Evolutionary conservation across 2,329 filamentous ascomycete species (phyloP).

Genomic region (Verticillium nubilum): DNA sequence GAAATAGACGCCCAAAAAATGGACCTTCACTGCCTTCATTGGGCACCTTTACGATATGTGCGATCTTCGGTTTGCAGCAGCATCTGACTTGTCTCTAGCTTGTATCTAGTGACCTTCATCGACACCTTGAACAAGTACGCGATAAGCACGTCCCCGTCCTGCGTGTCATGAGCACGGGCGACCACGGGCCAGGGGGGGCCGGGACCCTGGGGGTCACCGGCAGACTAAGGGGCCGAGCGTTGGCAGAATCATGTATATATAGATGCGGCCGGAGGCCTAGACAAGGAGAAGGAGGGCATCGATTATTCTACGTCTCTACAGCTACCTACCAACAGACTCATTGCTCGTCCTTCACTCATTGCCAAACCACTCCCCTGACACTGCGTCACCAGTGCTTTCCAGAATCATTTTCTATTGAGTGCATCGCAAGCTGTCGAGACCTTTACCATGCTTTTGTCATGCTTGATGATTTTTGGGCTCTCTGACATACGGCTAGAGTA

Average conservation of each 20-base stretch:
- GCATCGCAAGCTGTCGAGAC: conserved; percentile 41
- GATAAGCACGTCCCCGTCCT: conserved; percentile 23
- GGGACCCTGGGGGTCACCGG: too few species aligned
- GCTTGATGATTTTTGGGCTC: conserved; percentile 55
- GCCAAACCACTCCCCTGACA: too few species aligned
- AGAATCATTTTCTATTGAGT: conserved; percentile 41
- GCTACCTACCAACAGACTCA: too few species aligned
- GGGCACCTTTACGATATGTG: not conserved
- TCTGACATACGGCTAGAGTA: conserved; percentile 42
- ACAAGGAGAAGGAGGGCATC: too few species aligned
- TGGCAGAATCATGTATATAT: too few species aligned
- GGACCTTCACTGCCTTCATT: not conserved
- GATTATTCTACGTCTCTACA: too few species aligned
- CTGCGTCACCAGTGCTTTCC: conserved; percentile 33
- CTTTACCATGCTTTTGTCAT: conserved; percentile 45
- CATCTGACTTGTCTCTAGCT: not conserved
- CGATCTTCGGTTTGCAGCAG: not conserved
- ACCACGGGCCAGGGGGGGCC: too few species aligned
- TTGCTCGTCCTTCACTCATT: too few species aligned
- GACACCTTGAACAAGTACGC: conserved; percentile 24
- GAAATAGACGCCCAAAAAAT: not conserved
- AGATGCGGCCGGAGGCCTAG: too few species aligned
- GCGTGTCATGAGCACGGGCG: too few species aligned
- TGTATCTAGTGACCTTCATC: conserved; percentile 19
- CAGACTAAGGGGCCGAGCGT: too few species aligned